These are phyloP conservation scores for Boletus tomentosulus DNA, from an alignment of 768 basidiomycete species.

Conservation along the genomic window DNA sequence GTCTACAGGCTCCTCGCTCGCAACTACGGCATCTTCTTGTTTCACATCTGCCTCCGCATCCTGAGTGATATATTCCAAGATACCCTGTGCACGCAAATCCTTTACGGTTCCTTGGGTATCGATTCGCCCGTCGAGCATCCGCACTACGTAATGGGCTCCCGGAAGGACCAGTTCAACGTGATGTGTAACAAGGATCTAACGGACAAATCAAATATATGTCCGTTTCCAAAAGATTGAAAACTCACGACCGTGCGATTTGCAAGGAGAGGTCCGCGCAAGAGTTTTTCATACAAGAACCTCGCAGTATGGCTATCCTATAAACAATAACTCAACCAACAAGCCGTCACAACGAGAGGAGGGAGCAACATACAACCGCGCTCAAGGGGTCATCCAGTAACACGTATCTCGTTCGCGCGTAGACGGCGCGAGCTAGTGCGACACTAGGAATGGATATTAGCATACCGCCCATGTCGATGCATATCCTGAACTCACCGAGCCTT, in stretches of 20 bases:
- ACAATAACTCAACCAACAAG: neutral
- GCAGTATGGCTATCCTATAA: constrained; percentile 65
- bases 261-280: constrained; percentile 64
- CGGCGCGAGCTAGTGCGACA: constrained; percentile 78
- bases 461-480: neutral
- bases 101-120: constrained; percentile 68
- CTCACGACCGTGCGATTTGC: constrained; percentile 63
- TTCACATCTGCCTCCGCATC: constrained; percentile 46
- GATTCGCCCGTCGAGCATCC: constrained; percentile 79
- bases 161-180: constrained; percentile 82
- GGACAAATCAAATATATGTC: neutral
- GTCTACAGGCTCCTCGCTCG: constrained; percentile 12
- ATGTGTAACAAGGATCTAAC: constrained; percentile 70
- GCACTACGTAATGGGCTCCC: constrained; percentile 65
- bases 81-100: constrained; percentile 57
- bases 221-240: neutral
- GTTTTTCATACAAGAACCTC: constrained; percentile 56
- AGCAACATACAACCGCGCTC: constrained; percentile 66
- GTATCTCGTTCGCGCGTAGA: constrained; percentile 66
- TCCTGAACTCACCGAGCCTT: constrained; percentile 59
- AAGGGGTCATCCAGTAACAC: constrained; percentile 80
- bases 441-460: constrained; percentile 31
- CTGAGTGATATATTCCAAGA: constrained; percentile 57
- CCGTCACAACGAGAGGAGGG: neutral
- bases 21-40: constrained; percentile 38